A percentile compares a stretch with the other conserved stretches of the same genome.
These are phyloP conservation scores for Lentinula guzmanii DNA, from an alignment of 768 basidiomycete species.

Conservation along the genomic window DNA sequence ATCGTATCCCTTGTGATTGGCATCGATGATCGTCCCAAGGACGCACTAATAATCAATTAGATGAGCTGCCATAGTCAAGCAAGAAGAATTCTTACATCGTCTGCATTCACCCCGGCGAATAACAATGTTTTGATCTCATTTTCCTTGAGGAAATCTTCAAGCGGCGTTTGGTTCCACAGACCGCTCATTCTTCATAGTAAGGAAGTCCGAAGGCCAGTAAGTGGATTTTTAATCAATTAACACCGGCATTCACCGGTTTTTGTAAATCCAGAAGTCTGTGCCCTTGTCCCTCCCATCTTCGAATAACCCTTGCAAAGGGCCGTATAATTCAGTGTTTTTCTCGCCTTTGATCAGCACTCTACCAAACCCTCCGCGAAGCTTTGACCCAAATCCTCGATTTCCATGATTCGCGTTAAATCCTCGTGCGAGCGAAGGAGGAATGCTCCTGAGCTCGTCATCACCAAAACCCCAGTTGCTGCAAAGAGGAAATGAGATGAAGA, in stretches of 20 bases:
- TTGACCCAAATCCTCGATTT: constrained; percentile 43
- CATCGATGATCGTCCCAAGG: constrained; percentile 55
- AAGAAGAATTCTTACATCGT: constrained; percentile 37
- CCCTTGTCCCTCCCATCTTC: constrained; percentile 44
- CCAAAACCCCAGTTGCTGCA: constrained; percentile 67
- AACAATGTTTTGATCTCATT: constrained; percentile 57
- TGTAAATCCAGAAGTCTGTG: constrained; percentile 69
- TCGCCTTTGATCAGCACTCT: constrained; percentile 52
- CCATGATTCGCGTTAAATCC: constrained; percentile 42
- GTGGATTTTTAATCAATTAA: too few relatives aligned
- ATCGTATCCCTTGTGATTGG: constrained; percentile 62
- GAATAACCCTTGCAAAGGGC: constrained; percentile 52
- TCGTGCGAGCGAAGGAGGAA: constrained; percentile 53
- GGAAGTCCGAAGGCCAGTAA: too few relatives aligned
- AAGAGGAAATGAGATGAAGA: neutral
- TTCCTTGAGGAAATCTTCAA: constrained; percentile 58
- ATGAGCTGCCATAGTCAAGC: too few relatives aligned
- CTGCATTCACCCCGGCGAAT: constrained; percentile 62
- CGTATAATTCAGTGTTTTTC: constrained; percentile 57
- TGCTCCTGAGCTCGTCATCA: constrained; percentile 51
- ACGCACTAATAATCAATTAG: constrained; percentile 40
- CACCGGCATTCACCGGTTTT: constrained; percentile 42
- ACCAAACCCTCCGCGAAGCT: constrained; percentile 48
- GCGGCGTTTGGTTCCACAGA: constrained; percentile 57
- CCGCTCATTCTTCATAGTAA: constrained; percentile 47